Evolutionary conservation across 208 protist species (phyloP).

Genomic region (Acanthamoeba quina): DNA sequence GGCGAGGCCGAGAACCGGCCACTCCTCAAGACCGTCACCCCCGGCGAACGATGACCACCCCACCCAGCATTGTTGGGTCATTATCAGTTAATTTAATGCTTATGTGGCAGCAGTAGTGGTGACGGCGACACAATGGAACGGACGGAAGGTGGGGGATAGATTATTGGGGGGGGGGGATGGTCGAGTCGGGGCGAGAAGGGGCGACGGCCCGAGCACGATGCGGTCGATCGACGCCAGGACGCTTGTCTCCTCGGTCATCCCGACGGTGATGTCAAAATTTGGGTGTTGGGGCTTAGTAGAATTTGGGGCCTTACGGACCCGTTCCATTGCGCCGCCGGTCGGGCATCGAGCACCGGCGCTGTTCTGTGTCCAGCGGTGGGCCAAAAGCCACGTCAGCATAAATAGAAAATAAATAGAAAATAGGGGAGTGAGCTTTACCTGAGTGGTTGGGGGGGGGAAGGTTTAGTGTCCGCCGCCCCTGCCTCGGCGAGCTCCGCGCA

Average conservation of each 20-base stretch:
- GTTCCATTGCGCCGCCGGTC: slow-evolving; percentile 10
- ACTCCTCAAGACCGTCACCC: not conserved
- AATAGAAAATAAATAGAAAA: not conserved
- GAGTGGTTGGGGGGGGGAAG: not conserved
- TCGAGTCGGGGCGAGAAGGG: too few relatives aligned
- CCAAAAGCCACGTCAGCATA: not conserved
- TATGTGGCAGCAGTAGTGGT: not conserved
- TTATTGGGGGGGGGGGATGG: not conserved
- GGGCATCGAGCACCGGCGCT: not conserved
- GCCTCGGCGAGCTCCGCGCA: not conserved
- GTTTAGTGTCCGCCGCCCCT: not conserved
- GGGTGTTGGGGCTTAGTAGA: slow-evolving; percentile 21
- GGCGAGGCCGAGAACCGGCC: not conserved
- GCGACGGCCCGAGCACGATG: too few relatives aligned
- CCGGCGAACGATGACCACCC: too few relatives aligned
- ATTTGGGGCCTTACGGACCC: slow-evolving; percentile 30
- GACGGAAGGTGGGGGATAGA: slow-evolving; percentile 44
- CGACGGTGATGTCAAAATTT: not conserved
- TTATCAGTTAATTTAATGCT: not conserved
- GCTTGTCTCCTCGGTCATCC: not conserved
- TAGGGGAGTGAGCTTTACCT: not conserved
- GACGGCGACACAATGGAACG: slow-evolving; percentile 41
- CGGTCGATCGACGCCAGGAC: not conserved
- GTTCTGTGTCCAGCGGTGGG: not conserved
- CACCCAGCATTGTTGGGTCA: not conserved